Conservation (phyloP, 352 stramenopile genomes). For the Globisporangium rhizosaccharum region DNA sequence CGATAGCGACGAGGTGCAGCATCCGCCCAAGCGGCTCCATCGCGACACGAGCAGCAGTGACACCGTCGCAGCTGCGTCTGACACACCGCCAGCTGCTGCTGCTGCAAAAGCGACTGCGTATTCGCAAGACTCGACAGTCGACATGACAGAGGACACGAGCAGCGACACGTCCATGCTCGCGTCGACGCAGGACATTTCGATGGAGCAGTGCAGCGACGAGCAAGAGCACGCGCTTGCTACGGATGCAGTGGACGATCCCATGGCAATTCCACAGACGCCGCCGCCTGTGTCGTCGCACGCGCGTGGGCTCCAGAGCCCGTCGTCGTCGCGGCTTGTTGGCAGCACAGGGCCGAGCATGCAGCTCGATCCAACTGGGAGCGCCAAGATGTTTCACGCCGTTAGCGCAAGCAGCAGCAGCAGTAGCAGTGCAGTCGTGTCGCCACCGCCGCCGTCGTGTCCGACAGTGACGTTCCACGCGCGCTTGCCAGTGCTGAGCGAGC, state of each 20-base stretch:
- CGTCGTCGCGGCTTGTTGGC: not conserved
- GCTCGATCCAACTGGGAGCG: conserved; percentile 18
- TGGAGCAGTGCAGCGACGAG: conserved; percentile 9
- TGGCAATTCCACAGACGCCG: conserved; percentile 14
- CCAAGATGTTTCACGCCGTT: conserved; percentile 17
- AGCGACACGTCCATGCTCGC: conserved; percentile 7
- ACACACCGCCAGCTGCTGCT: not conserved
- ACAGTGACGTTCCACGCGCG: conserved; percentile 24
- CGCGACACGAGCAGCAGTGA: not conserved
- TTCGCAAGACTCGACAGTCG: conserved; percentile 11
- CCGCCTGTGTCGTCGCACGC: conserved; percentile 8
- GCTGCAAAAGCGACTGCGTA: not conserved
- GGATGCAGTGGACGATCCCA: not conserved
- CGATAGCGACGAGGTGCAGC: not conserved
- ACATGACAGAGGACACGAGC: conserved; percentile 6
- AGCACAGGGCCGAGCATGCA: conserved; percentile 7
- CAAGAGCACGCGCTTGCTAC: not conserved
- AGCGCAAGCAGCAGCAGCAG: not conserved
- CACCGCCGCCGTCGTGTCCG: conserved; percentile 2
- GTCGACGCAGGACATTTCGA: conserved; percentile 10
- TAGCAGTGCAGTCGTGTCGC: not conserved
- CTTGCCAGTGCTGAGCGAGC: conserved; percentile 40
- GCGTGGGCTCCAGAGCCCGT: not conserved
- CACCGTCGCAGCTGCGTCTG: not conserved
- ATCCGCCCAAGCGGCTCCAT: conserved; percentile 6